Conservation (phyloP, 345 rosid genomes). For the Eucalyptus fibrosa region DNA sequence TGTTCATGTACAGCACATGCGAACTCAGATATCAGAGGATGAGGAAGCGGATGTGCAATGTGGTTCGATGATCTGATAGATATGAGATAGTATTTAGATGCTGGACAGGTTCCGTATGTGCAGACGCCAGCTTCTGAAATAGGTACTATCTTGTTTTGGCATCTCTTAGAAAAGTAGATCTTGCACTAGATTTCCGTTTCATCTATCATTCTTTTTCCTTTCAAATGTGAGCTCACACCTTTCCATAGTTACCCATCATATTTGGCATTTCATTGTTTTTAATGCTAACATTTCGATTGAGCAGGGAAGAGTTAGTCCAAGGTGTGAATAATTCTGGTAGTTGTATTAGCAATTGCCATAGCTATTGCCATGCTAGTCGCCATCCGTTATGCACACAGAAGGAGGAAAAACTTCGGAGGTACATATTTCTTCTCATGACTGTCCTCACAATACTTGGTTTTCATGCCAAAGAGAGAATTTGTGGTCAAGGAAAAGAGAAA, state of each 20-base stretch:
- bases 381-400: background rate
- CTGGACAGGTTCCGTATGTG: conserved; percentile 19
- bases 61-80: conserved; percentile 12
- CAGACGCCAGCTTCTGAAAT: conserved; percentile 23
- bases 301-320: background rate
- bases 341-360: background rate
- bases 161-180: background rate
- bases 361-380: background rate
- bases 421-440: background rate
- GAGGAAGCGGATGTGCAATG: conserved; percentile 16
- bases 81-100: conserved; percentile 4
- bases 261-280: background rate
- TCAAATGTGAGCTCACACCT: background rate
- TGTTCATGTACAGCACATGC: conserved; percentile 19
- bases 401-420: background rate
- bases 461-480: background rate
- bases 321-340: background rate
- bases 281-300: background rate
- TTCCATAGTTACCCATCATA: background rate
- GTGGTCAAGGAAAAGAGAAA: background rate
- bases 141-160: conserved; percentile 1
- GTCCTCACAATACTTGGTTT: background rate
- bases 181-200: background rate
- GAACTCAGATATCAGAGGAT: background rate
- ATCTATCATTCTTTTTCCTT: background rate